These are phyloP conservation scores for Syncephalastrum racemosum DNA, from an alignment of 371 early-diverging fungal species.

Conservation along the genomic window DNA sequence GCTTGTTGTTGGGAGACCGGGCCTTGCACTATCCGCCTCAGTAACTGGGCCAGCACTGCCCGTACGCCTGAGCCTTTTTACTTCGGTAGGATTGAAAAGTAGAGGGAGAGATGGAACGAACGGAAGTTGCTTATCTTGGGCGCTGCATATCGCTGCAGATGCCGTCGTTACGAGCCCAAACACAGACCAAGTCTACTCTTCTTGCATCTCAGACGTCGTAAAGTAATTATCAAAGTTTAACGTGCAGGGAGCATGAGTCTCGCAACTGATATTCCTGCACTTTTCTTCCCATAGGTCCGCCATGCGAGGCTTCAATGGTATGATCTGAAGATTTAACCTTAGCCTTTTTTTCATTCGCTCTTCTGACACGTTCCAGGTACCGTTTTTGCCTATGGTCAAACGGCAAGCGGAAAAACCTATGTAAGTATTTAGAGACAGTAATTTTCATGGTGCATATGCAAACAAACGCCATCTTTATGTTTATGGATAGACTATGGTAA, in stretches of 20 bases:
- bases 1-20: no score
- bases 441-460: neutral
- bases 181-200: slow-evolving; percentile 28
- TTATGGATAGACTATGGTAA: slow-evolving; percentile 27
- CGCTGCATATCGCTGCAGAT: neutral
- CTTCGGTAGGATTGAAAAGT: no score
- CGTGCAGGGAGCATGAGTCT: neutral
- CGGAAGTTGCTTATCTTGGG: no score
- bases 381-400: slow-evolving; percentile 82
- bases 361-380: slow-evolving; percentile 46
- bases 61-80: no score
- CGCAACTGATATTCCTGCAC: neutral
- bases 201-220: slow-evolving; percentile 32
- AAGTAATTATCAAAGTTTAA: slow-evolving; percentile 21
- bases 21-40: no score
- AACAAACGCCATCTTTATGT: slow-evolving; percentile 1
- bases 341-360: slow-evolving; percentile 1
- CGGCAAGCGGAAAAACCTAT: slow-evolving; percentile 82
- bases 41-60: no score
- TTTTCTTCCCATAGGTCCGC: slow-evolving; percentile 8
- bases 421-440: slow-evolving; percentile 20
- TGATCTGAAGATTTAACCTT: no score
- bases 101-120: no score
- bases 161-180: slow-evolving; percentile 14
- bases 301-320: slow-evolving; percentile 24